Evolutionary conservation across 2,329 filamentous ascomycete species (phyloP), one percentile per base, ranked within the genome.

Genomic region (Chaetomiaceae sp.): DNA sequence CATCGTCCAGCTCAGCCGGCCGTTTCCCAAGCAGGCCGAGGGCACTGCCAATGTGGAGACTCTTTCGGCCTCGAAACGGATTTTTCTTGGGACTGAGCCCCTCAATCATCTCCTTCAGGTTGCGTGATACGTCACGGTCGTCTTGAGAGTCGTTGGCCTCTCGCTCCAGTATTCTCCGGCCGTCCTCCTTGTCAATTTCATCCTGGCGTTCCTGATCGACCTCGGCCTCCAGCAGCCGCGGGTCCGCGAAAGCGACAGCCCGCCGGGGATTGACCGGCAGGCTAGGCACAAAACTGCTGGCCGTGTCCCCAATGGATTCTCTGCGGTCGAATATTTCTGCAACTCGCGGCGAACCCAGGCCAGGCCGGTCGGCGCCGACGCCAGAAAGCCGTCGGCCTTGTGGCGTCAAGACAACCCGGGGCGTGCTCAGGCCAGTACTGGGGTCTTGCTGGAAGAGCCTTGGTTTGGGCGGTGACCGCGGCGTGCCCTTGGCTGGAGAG

Each of bases 21-120:
- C 86, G 74, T 63, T 90, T 90, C 6, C 86, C 86, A 5, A 90
- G 70, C 17, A 90, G 66, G 0, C 86, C 86, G 51, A 71, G 80
- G 12, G 85, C 86, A 56, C 84, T 85, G 33, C 86, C 86, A 17
- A 88, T 79, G 53, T 86, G 82, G 40, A 90, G 70, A 60, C 86
- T 90, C 67, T 90, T 90, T 33, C 86, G 80, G 12, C 80, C 80
- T 46, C 74, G 80, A 6, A 86, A 56, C 6, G 68, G 65, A 44
- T 78, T 82, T 62, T 88, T 87, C 65, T 86, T 87, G 0, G 87
- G 86, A 19, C 84, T 88, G 52, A 91, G 71, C 47, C 79, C 85
- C 50, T 84, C 76, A 50, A 91, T 91, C 78, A 88, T 83, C 53
- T 88, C 84, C 52, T 79, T 84, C 35, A 91, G 67, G 51, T 80